Evolutionary conservation across 2,329 filamentous ascomycete species (phyloP).

Genomic region (Lecanoromycetidae sp.): DNA sequence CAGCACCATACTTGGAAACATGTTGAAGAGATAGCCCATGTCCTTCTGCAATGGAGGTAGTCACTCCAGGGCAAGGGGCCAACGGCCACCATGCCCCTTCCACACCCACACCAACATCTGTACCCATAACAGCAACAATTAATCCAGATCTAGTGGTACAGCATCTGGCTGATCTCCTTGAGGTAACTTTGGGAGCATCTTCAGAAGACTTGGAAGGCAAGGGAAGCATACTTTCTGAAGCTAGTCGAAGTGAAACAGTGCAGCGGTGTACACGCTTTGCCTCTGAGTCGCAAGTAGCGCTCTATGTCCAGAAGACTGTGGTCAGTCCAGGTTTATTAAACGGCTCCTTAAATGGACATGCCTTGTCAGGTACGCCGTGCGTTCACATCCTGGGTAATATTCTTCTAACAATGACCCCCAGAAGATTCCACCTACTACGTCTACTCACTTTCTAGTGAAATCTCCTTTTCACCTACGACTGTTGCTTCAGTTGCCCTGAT

Average conservation of each 20-base stretch:
- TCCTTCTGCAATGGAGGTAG: slow-evolving; percentile 18
- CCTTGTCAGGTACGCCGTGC: slow-evolving; percentile 31
- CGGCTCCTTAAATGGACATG: slow-evolving; percentile 22
- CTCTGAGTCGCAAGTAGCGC: slow-evolving; percentile 69
- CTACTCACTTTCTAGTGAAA: slow-evolving; percentile 71
- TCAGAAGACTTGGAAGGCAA: slow-evolving; percentile 66
- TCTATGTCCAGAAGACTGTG: slow-evolving; percentile 84
- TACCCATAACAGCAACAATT: slow-evolving; percentile 7
- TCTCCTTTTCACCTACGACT: slow-evolving; percentile 67
- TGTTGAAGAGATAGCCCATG: slow-evolving; percentile 9
- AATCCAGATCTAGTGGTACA: slow-evolving; percentile 27
- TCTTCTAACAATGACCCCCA: slow-evolving; percentile 15
- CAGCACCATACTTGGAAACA: slow-evolving; percentile 7
- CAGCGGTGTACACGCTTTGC: slow-evolving; percentile 83
- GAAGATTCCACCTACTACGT: slow-evolving; percentile 41
- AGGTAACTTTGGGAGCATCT: slow-evolving; percentile 61
- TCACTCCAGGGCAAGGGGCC: slow-evolving; percentile 18
- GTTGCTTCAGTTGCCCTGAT: slow-evolving; percentile 76
- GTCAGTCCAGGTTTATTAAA: slow-evolving; percentile 41
- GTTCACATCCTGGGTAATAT: background rate
- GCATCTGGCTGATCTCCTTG: slow-evolving; percentile 57
- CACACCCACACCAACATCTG: too few relatives aligned
- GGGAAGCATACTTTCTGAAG: slow-evolving; percentile 69
- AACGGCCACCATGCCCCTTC: slow-evolving; percentile 15
- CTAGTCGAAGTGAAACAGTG: slow-evolving; percentile 63